Evolutionary conservation across 768 basidiomycete genomes (phyloP), one percentile per base, ranked within the genome.

Genomic region (Imleria badia): DNA sequence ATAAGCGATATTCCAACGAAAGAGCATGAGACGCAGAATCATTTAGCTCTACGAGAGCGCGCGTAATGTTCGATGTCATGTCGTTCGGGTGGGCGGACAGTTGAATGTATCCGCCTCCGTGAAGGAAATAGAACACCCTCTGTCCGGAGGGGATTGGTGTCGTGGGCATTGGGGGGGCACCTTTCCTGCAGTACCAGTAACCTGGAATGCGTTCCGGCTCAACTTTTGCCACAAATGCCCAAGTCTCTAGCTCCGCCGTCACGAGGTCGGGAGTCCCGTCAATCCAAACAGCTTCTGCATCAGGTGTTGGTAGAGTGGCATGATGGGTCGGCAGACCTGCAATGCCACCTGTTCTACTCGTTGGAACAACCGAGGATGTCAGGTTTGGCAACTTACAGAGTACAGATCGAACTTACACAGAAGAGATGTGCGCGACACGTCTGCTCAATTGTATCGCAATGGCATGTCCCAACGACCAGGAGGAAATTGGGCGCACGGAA

Each of bases 1-100:
- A 81, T 41, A 86, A 78, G 6, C 89, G 84, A 68, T 93, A 94
- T 69, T 91, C 91, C 45, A 89, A 61, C 13, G 80, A 78, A 62
- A 89, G 79, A 6, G 76, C 72, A 39, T 84, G 80, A 29, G 73
- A 66, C n/a, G 83, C 65, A 13, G 73, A 56, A 39, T 72, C 65
- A 38, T 73, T 70, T 35, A 80, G 72, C 54, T 81, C 63, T 22
- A 89, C 64, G 26, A 84, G 65, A 13, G 77, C 80, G 12, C 70
- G 75, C 1, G 76, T 59, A 22, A 87, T 76, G 31, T 70, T 64
- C 1, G 80, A 70, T 0, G 79, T 78, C 35, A 70, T 52, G 49
- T 81, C 79, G 4, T 67, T 67, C n/a, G 86, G 85, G 58, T 83
- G 81, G 3, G 83, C 86, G 10, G 83, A 82, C 7, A 80, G 63